Conservation (phyloP, 805 yeast genomes). For the Zygotorulaspora florentina region DNA sequence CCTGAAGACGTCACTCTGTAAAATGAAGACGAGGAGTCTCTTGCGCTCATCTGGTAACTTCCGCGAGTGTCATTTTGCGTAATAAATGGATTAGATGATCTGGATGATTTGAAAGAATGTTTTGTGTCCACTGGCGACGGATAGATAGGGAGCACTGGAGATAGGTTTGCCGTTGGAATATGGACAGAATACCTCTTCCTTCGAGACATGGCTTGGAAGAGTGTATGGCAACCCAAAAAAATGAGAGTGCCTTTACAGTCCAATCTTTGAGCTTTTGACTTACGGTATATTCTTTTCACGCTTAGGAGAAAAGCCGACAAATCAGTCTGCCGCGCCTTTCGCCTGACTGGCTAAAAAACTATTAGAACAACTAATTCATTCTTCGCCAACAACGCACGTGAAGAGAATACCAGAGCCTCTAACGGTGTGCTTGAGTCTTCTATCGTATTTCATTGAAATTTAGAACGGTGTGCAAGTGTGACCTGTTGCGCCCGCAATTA, state of each 20-base stretch:
- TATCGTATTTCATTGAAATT: no score
- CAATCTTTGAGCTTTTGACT: no score
- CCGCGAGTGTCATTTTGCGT: conserved; percentile 1
- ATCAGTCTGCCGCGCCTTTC: no score
- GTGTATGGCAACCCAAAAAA: not conserved
- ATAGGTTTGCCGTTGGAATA: conserved; percentile 11
- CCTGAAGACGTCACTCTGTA: conserved; percentile 5
- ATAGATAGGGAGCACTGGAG: conserved; percentile 19
- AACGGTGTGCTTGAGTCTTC: no score
- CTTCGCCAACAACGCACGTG: no score
- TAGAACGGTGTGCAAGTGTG: no score
- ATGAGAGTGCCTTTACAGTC: no score
- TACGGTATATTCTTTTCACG: no score
- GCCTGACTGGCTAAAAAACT: not conserved
- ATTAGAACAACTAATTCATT: no score
- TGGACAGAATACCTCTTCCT: conserved; percentile 17
- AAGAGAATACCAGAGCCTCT: no score
- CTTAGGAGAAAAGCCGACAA: no score
- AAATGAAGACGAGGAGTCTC: conserved; percentile 9
- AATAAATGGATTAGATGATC: conserved; percentile 10
- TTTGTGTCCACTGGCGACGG: conserved; percentile 11
- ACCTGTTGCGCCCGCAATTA: no score
- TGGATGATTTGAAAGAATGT: not conserved
- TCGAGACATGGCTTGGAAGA: conserved; percentile 10
- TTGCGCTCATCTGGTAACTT: conserved; percentile 1